phyloP scores from a whole-genome alignment of 2,329 filamentous ascomycete genomes.

The Pezicula rhizophila region DNA sequence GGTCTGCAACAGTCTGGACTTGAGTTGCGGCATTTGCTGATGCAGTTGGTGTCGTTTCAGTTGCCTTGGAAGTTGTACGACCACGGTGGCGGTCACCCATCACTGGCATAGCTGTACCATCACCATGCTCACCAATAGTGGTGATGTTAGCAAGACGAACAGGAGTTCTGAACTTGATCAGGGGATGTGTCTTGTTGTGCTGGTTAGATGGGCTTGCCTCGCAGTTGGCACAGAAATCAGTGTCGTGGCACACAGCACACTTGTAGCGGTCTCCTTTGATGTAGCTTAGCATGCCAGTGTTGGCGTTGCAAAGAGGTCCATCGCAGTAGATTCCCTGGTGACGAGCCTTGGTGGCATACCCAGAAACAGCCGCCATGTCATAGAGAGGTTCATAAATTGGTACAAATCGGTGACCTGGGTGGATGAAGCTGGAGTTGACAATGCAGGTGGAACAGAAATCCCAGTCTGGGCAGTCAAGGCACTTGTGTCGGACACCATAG shows the following conservation, averaged over 20 bases:
- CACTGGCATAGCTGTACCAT: conserved; percentile 56
- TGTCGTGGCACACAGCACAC: conserved; percentile 91
- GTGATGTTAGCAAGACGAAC: conserved; percentile 83
- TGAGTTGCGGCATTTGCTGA: conserved; percentile 48
- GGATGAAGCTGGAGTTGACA: conserved; percentile 57
- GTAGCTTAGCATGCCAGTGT: conserved; percentile 53
- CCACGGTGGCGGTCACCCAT: conserved; percentile 59
- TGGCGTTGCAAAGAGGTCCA: conserved; percentile 74
- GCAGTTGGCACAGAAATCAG: conserved; percentile 90
- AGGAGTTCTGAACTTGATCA: conserved; percentile 95
- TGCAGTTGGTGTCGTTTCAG: conserved; percentile 41
- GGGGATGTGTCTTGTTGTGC: conserved; percentile 92
- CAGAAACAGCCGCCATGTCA: conserved; percentile 33
- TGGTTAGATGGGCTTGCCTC: conserved; percentile 78
- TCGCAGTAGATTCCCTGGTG: conserved; percentile 93
- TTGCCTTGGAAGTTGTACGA: conserved; percentile 40
- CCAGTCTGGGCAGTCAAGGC: conserved; percentile 93
- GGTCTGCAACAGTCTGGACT: conserved; percentile 68
- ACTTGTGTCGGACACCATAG: conserved; percentile 89
- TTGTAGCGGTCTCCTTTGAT: conserved; percentile 91
- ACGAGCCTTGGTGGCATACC: conserved; percentile 39
- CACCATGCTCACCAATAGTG: conserved; percentile 71
- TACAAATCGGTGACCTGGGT: conserved; percentile 83
- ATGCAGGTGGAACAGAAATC: conserved; percentile 84
- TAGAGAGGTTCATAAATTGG: conserved; percentile 71